phyloP scores from a whole-genome alignment of 768 basidiomycete genomes.

The Boletales sp. region DNA sequence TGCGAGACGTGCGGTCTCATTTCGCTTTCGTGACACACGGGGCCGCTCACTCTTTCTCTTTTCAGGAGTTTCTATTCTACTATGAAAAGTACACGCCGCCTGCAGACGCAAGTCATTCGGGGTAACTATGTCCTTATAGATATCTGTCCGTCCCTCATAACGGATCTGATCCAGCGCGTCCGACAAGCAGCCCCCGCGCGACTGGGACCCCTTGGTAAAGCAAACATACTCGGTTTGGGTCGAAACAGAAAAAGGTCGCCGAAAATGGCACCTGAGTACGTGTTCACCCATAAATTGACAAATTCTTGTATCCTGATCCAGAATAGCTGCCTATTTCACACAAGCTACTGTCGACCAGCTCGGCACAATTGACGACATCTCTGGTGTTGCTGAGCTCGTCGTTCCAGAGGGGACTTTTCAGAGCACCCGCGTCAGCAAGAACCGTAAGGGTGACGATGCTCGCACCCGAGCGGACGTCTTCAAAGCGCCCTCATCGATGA shows the following conservation, averaged over 20 bases:
- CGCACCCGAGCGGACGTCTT: conserved; percentile 31
- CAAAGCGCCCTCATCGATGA: conserved; percentile 28
- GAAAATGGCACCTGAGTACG: conserved; percentile 85
- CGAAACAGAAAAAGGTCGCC: conserved; percentile 55
- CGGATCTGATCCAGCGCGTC: conserved; percentile 26
- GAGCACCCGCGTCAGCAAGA: conserved; percentile 60
- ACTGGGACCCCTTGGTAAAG: conserved; percentile 72
- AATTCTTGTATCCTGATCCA: conserved; percentile 17
- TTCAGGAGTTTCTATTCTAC: conserved; percentile 80
- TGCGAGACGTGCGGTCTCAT: conserved; percentile 61
- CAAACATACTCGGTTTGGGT: conserved; percentile 85
- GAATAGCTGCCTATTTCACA: conserved; percentile 77
- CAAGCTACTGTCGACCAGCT: conserved; percentile 70
- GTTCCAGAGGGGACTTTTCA: conserved; percentile 68
- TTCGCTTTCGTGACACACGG: conserved; percentile 1
- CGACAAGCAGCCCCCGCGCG: conserved; percentile 52
- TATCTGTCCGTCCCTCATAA: conserved; percentile 6
- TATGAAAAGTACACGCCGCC: conserved; percentile 66
- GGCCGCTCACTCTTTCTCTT: conserved; percentile 11
- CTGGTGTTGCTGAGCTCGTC: conserved; percentile 51
- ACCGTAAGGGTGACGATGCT: conserved; percentile 40
- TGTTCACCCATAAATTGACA: conserved; percentile 8
- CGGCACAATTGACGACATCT: conserved; percentile 66
- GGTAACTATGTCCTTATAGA: conserved; percentile 30
- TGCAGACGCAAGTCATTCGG: conserved; percentile 40